These are phyloP conservation scores for Nitzschia inconspicua DNA, from an alignment of 108 stramenopile genomes.

Conservation along the genomic window DNA sequence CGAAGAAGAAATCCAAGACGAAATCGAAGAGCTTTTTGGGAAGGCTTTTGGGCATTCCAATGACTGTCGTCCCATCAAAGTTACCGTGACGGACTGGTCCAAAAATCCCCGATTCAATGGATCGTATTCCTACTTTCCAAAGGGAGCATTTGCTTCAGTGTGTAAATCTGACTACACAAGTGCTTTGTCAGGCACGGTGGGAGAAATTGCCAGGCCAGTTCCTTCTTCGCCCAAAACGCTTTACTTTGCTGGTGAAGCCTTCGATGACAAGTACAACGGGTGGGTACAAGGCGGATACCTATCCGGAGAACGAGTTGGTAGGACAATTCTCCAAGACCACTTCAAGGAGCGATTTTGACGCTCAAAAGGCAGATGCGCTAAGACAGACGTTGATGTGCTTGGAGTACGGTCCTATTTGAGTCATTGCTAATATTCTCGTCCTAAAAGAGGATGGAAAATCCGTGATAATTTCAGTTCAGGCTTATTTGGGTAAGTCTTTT, in stretches of 20 bases:
- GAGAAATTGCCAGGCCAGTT: not conserved
- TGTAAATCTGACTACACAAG: constrained; percentile 1
- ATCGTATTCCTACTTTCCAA: constrained; percentile 22
- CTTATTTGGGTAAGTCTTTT: too few relatives aligned
- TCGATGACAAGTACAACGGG: constrained; percentile 29
- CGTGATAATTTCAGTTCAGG: too few relatives aligned
- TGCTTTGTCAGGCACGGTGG: not conserved
- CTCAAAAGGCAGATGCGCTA: too few relatives aligned
- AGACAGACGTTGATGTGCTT: too few relatives aligned
- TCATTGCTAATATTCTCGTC: too few relatives aligned
- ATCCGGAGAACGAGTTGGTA: constrained; percentile 19
- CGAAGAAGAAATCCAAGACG: constrained; percentile 12
- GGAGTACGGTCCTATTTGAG: too few relatives aligned
- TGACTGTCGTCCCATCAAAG: constrained; percentile 10
- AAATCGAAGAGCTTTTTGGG: constrained; percentile 18
- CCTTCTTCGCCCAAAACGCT: constrained; percentile 1
- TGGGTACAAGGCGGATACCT: constrained; percentile 26
- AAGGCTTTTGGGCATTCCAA: constrained; percentile 6
- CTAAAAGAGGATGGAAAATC: too few relatives aligned
- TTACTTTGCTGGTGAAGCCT: constrained; percentile 28
- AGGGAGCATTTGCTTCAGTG: constrained; percentile 8
- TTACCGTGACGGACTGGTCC: constrained; percentile 27
- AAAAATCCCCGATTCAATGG: constrained; percentile 20
- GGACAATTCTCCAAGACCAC: not conserved
- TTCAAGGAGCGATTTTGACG: too few relatives aligned